A percentile compares a stretch with the other conserved stretches of the same genome.
These are phyloP conservation scores for Spathaspora passalidarum DNA, from an alignment of 805 yeast genomes.

Conservation along the genomic window DNA sequence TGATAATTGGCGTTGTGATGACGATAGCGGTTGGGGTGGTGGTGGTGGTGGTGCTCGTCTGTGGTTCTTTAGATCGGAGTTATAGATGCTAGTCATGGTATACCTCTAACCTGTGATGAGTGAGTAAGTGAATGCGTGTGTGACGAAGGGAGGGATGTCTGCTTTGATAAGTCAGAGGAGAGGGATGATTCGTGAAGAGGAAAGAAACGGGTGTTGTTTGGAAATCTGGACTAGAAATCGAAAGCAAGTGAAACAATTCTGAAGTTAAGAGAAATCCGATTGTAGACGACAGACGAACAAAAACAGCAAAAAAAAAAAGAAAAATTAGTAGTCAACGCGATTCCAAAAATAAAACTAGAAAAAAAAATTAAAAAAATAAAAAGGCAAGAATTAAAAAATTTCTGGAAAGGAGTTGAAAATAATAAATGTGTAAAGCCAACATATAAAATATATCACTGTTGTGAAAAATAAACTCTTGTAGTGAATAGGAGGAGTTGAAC, in stretches of 20 bases:
- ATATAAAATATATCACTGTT: background rate
- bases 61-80: conserved; percentile 38
- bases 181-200: too few species aligned
- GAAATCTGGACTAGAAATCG: background rate
- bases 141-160: background rate
- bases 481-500: background rate
- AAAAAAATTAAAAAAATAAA: background rate
- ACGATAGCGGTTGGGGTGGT: conserved; percentile 4
- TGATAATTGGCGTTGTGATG: background rate
- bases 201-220: background rate
- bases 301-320: background rate
- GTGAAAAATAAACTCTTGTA: background rate
- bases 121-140: background rate
- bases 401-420: background rate
- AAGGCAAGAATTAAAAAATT: background rate
- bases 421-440: background rate
- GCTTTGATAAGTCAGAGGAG: background rate
- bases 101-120: background rate
- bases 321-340: background rate
- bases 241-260: background rate
- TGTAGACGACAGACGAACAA: background rate
- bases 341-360: background rate
- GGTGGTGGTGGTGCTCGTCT: conserved; percentile 48
- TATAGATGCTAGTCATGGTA: conserved; percentile 38
- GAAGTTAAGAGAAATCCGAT: background rate